A percentile compares a stretch with the other conserved stretches of the same genome.
phyloP scores from a whole-genome alignment of 2,329 filamentous ascomycete genomes.

The Grosmannia serpens region DNA sequence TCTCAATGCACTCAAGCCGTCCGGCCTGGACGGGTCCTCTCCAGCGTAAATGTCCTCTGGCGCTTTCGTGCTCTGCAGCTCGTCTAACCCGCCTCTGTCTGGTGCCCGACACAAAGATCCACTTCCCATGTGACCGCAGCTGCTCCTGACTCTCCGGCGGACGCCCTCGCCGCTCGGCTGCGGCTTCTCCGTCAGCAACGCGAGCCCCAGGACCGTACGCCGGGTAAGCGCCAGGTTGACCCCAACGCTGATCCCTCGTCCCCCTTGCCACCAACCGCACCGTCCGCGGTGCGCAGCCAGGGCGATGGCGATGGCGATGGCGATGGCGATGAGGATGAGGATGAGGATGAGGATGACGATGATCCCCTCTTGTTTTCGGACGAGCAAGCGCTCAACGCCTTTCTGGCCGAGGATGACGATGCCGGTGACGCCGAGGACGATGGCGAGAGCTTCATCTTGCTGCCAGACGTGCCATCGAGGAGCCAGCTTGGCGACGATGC shows the following conservation, averaged over 20 bases:
- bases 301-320: neutral
- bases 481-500: slow-evolving; percentile 14
- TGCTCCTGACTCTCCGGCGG: slow-evolving; percentile 31
- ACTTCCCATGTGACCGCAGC: too few relatives aligned
- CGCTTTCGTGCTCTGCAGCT: neutral
- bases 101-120: too few relatives aligned
- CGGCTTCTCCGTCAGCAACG: slow-evolving; percentile 33
- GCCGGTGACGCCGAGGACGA: slow-evolving; percentile 12
- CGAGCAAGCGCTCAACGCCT: slow-evolving; percentile 40
- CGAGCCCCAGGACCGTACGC: neutral
- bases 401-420: slow-evolving; percentile 26
- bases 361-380: slow-evolving; percentile 34
- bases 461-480: slow-evolving; percentile 30
- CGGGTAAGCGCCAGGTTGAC: neutral
- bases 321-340: slow-evolving; percentile 23
- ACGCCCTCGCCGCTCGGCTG: slow-evolving; percentile 39
- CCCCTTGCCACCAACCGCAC: too few relatives aligned
- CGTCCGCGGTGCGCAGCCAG: too few relatives aligned
- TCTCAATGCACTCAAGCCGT: slow-evolving; percentile 39
- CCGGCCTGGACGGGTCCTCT: slow-evolving; percentile 18
- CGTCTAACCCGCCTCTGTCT: too few relatives aligned
- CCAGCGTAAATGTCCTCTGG: slow-evolving; percentile 8
- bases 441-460: slow-evolving; percentile 33
- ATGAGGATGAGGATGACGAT: slow-evolving; percentile 25
- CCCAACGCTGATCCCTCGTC: too few relatives aligned